Base-by-base conservation (phyloP, 305 asterid genomes). In the Rubia occidens region DNA sequence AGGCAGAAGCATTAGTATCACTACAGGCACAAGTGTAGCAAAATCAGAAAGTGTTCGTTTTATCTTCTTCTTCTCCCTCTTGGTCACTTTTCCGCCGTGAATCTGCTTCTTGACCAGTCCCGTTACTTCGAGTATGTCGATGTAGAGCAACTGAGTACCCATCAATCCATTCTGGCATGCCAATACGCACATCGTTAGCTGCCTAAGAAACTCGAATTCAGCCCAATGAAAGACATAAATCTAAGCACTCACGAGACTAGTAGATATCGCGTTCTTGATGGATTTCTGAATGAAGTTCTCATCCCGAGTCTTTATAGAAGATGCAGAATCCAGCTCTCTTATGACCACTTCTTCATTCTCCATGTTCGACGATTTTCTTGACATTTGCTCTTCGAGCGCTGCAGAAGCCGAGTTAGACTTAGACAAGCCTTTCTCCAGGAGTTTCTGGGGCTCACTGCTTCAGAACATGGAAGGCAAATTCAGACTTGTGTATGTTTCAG, bases 1-100 rank as follows among this genome's bases (percentile, higher is more conserved):
- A n/a, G 96, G 96, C 56, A 89, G 73, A 71, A 89, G 81, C 94
- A 89, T 89, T 44, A 89, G 80, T 78, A 89, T 84, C 40, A 88
- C 82, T 9, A 89, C 79, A 68, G 96, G 95, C 70, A 89, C 75
- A 73, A 89, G 93, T 11, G 88, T 79, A 37, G 87, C 84, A 62
- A 86, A 73, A 67, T 89, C 96, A 11, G 71, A 72, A 18, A 83
- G 61, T 11, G 95, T 86, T 77, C 79, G 75, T 72, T 77, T 73
- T 75, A 88, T 85, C 78, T 90, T 90, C 79, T 66, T 78, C 74
- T 73, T 68, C 86, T 88, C 87, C 82, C 94, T 82, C 59, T 79
- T 71, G 2, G 96, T 90, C 61, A 78, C 72, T 77, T 62, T 75
- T 66, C 69, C 80, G 78, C 93, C 89, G 29, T 73, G 76, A 37